Evolutionary conservation across 805 yeast species (phyloP).

Genomic region (Candida gorgasii): DNA sequence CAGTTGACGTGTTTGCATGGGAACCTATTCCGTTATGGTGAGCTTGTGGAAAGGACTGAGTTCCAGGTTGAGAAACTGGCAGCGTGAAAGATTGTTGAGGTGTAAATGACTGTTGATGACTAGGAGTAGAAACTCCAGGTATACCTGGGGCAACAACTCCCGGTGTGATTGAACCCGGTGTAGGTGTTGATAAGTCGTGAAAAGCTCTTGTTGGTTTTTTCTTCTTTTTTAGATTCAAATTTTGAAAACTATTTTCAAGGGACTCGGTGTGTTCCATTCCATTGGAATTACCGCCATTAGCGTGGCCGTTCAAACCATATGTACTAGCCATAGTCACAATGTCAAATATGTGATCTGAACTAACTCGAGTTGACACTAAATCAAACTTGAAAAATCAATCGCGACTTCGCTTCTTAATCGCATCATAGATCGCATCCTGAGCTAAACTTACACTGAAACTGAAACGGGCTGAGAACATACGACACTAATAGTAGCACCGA

Average conservation of each 20-base stretch:
- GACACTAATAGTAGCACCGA: too few species aligned
- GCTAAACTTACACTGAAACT: not conserved
- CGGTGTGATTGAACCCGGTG: not conserved
- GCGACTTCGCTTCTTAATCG: not conserved
- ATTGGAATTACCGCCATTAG: not conserved
- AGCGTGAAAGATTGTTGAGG: too few species aligned
- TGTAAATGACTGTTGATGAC: too few species aligned
- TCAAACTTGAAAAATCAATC: not conserved
- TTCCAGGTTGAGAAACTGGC: constrained; percentile 9
- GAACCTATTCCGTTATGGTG: not conserved
- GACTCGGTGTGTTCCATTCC: not conserved
- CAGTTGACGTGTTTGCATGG: not conserved
- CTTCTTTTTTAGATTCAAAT: constrained; percentile 5
- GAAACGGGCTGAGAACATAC: too few species aligned
- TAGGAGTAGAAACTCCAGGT: not conserved
- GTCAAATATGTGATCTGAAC: too few species aligned
- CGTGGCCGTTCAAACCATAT: not conserved
- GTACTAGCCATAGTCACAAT: too few species aligned
- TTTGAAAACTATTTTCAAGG: constrained; percentile 5
- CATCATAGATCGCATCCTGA: too few species aligned
- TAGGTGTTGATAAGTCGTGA: constrained; percentile 16
- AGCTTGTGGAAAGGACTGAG: not conserved
- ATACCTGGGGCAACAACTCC: not conserved
- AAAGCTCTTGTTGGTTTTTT: constrained; percentile 33
- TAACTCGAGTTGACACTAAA: too few species aligned